phyloP scores from a whole-genome alignment of 2,329 filamentous ascomycete genomes.

The Penicillium occitanis region DNA sequence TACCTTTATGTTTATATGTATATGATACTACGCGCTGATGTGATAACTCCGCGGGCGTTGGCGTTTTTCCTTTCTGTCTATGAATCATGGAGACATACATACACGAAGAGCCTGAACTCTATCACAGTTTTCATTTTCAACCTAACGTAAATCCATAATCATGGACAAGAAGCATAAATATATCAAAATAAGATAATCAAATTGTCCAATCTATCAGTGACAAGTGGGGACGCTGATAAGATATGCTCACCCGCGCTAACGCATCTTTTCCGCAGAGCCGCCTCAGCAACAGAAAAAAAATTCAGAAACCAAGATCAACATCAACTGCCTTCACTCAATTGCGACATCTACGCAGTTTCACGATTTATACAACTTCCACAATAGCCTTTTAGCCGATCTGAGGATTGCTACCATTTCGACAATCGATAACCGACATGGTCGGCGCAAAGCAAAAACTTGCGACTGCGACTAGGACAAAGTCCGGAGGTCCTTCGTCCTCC shows the following conservation, averaged over 20 bases:
- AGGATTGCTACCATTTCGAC: background rate
- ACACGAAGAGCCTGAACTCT: background rate
- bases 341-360: background rate
- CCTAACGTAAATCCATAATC: too few relatives aligned
- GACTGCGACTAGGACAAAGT: conserved; percentile 26
- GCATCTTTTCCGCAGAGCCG: conserved; percentile 21
- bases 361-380: too few relatives aligned
- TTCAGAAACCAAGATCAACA: background rate
- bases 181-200: background rate
- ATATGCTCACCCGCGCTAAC: conserved; percentile 13
- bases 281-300: conserved; percentile 19
- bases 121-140: background rate
- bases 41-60: conserved; percentile 15
- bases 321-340: background rate
- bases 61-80: conserved; percentile 8
- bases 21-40: conserved; percentile 15
- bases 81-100: conserved; percentile 3
- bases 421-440: conserved; percentile 22
- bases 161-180: too few relatives aligned
- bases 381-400: background rate
- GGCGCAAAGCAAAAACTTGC: conserved; percentile 33
- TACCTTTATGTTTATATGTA: conserved; percentile 7
- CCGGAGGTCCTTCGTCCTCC: conserved; percentile 25
- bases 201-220: background rate
- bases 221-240: conserved; percentile 5